phyloP scores from a whole-genome alignment of 1,284 basidiomycete genomes.

The Ceratobasidium papillatum region DNA sequence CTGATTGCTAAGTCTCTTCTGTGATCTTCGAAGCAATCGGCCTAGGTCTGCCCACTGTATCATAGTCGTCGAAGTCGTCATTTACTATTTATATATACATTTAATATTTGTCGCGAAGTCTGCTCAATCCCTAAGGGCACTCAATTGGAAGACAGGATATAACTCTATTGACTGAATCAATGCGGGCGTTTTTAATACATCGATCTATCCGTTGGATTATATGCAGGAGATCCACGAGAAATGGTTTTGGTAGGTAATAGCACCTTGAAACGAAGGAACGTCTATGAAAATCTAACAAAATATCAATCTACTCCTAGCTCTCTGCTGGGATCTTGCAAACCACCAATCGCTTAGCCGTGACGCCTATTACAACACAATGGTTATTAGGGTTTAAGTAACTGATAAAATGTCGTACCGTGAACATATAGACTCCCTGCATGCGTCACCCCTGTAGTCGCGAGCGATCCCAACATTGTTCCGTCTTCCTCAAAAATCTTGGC shows the following conservation, averaged over 20 bases:
- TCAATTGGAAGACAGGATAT: too few relatives aligned
- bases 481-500: constrained; percentile 30
- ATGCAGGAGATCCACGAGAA: neutral
- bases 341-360: neutral
- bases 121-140: too few relatives aligned
- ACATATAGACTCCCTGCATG: neutral
- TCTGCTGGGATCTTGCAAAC: constrained; percentile 22
- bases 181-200: neutral
- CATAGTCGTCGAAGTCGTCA: neutral
- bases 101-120: too few relatives aligned
- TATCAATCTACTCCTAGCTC: neutral
- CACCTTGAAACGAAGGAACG: neutral
- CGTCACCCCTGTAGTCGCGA: constrained; percentile 10
- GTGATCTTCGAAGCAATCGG: neutral
- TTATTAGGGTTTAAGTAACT: neutral
- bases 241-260: too few relatives aligned
- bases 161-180: neutral
- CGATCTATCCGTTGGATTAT: neutral
- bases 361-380: neutral
- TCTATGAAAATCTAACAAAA: neutral
- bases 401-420: neutral
- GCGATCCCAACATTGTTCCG: constrained; percentile 2
- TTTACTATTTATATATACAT: constrained; percentile 9
- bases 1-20: neutral
- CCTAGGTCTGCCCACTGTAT: neutral